Conservation (phyloP, 495 filamentous ascomycete species). For the Penicillium egyptiacum region DNA sequence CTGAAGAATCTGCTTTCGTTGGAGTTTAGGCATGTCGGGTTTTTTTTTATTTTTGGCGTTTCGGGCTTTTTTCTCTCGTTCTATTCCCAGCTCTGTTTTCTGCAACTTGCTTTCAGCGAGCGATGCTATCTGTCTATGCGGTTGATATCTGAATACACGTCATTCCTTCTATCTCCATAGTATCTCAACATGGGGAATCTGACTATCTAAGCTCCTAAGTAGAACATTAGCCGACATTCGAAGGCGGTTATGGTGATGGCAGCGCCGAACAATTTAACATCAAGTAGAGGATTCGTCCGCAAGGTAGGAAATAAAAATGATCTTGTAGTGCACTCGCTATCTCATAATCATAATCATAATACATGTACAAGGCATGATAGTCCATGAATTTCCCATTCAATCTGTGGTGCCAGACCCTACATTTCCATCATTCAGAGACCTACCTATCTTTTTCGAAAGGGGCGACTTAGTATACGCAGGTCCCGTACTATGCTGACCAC, state of each 20-base stretch:
- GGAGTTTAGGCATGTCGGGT: slow-evolving; percentile 24
- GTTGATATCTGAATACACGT: slow-evolving; percentile 19
- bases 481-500: slow-evolving; percentile 28
- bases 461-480: slow-evolving; percentile 35
- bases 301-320: background rate
- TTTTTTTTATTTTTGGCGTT: slow-evolving; percentile 25
- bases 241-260: background rate
- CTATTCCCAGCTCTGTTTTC: slow-evolving; percentile 22
- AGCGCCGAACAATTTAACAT: background rate
- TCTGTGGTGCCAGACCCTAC: slow-evolving; percentile 16
- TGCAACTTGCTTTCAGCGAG: slow-evolving; percentile 25
- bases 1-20: slow-evolving; percentile 15
- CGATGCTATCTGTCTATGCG: slow-evolving; percentile 16
- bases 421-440: slow-evolving; percentile 14
- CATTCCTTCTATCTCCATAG: slow-evolving; percentile 8
- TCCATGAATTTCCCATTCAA: slow-evolving; percentile 15
- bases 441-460: slow-evolving; percentile 27
- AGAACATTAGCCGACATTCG: background rate
- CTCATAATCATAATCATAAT: slow-evolving; percentile 17
- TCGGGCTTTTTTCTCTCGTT: slow-evolving; percentile 10
- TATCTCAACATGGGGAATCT: background rate
- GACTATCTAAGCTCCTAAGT: background rate
- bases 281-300: background rate
- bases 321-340: background rate
- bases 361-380: slow-evolving; percentile 11